These are phyloP conservation scores for Boletellus ananiceps DNA, from an alignment of 768 basidiomycete species.

Conservation along the genomic window DNA sequence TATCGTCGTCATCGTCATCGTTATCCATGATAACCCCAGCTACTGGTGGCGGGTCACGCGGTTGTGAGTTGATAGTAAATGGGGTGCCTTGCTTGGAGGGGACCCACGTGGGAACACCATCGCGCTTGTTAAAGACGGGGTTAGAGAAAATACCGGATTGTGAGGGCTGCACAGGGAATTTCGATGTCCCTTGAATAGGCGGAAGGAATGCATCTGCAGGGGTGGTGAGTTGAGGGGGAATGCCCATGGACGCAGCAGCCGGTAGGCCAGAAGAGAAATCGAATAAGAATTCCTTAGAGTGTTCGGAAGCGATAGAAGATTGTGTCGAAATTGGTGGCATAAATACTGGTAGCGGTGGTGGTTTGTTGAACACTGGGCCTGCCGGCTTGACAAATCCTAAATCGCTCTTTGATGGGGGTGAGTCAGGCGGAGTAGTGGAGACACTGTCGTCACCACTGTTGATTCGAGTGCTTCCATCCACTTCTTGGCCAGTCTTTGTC, in stretches of 20 bases:
- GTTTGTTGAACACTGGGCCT: slow-evolving; percentile 59
- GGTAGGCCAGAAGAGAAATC: slow-evolving; percentile 38
- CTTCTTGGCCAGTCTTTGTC: slow-evolving; percentile 15
- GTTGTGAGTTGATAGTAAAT: slow-evolving; percentile 40
- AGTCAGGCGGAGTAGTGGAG: slow-evolving; percentile 55
- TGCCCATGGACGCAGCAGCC: slow-evolving; percentile 42
- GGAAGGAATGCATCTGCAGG: slow-evolving; percentile 13
- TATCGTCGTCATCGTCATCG: slow-evolving; percentile 59
- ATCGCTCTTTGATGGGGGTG: slow-evolving; percentile 39
- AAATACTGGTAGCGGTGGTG: slow-evolving; percentile 28
- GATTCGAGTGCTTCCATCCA: slow-evolving; percentile 3
- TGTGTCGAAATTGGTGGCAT: slow-evolving; percentile 23
- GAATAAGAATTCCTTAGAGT: slow-evolving; percentile 30
- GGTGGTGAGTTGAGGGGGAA: slow-evolving; percentile 34
- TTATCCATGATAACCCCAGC: slow-evolving; percentile 27
- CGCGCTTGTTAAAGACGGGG: slow-evolving; percentile 44
- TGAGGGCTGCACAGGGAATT: slow-evolving; percentile 48
- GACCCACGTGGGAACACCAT: slow-evolving; percentile 49
- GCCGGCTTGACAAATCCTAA: slow-evolving; percentile 31
- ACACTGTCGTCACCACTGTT: slow-evolving; percentile 33
- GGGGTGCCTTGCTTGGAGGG: slow-evolving; percentile 59
- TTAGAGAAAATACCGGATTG: slow-evolving; percentile 51
- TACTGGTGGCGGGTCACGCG: slow-evolving; percentile 9
- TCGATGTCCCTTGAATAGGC: slow-evolving; percentile 28
- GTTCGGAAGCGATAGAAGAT: slow-evolving; percentile 1